phyloP scores from a whole-genome alignment of 768 basidiomycete genomes.

The Termitomyces heimii region DNA sequence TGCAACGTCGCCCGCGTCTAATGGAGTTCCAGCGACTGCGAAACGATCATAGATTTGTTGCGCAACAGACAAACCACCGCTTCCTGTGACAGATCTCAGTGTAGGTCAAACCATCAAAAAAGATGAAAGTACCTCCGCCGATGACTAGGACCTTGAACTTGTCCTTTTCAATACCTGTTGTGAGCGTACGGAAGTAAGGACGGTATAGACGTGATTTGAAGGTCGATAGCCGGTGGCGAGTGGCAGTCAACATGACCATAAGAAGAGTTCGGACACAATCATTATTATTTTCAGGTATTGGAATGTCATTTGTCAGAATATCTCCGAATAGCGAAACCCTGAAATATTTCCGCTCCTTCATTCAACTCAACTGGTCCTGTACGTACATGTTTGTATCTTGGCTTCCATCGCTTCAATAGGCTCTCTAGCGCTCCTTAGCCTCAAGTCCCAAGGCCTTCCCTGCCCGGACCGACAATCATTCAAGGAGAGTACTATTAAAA shows the following conservation, averaged over 20 bases:
- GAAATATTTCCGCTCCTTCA: not conserved
- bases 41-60: constrained; percentile 86
- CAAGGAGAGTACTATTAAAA: not conserved
- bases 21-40: constrained; percentile 55
- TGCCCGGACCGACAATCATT: not conserved
- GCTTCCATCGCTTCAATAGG: constrained; percentile 2
- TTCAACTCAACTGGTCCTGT: constrained; percentile 7
- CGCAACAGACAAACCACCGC: constrained; percentile 76
- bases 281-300: not conserved
- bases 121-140: constrained; percentile 69
- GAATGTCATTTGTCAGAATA: not conserved
- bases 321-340: not conserved
- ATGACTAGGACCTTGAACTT: constrained; percentile 83
- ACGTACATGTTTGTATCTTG: not conserved
- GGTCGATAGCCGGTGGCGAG: constrained; percentile 6
- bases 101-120: not conserved
- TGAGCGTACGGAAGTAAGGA: constrained; percentile 6
- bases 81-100: constrained; percentile 41
- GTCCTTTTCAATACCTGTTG: constrained; percentile 34
- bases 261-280: not conserved
- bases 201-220: not conserved
- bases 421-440: constrained; percentile 16
- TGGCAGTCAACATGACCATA: constrained; percentile 7
- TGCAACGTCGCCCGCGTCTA: constrained; percentile 74
- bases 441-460: constrained; percentile 23